Evolutionary conservation across 352 stramenopile species (phyloP).

Genomic region (Phytophthora pistaciae): DNA sequence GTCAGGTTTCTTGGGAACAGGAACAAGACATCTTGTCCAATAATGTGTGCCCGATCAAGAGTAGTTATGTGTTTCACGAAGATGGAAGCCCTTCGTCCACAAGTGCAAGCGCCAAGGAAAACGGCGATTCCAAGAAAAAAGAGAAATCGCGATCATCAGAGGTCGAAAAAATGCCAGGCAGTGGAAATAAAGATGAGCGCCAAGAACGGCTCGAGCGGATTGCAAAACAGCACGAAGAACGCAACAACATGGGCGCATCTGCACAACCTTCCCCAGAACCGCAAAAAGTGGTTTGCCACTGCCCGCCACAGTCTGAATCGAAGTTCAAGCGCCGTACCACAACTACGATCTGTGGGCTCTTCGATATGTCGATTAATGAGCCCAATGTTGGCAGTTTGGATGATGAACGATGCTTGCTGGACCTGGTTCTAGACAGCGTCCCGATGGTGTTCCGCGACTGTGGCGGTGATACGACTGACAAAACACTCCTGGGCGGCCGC

Average conservation of each 20-base stretch:
- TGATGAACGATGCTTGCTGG: constrained; percentile 78
- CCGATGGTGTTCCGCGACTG: constrained; percentile 90
- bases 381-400: constrained; percentile 83
- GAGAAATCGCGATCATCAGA: constrained; percentile 47
- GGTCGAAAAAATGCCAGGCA: constrained; percentile 75
- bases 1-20: constrained; percentile 67
- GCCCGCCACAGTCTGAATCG: constrained; percentile 34
- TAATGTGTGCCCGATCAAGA: constrained; percentile 73
- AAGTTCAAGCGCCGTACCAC: constrained; percentile 46
- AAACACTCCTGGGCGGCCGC: constrained; percentile 83
- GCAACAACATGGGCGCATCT: constrained; percentile 54
- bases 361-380: constrained; percentile 81
- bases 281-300: constrained; percentile 42
- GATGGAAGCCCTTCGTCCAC: constrained; percentile 27
- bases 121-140: constrained; percentile 67
- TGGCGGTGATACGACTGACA: constrained; percentile 86
- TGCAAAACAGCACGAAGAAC: constrained; percentile 72
- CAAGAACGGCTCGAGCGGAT: constrained; percentile 74
- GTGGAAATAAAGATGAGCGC: constrained; percentile 73
- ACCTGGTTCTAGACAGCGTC: constrained; percentile 86
- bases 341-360: constrained; percentile 74
- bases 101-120: constrained; percentile 19
- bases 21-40: constrained; percentile 74
- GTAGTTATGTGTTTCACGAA: constrained; percentile 83
- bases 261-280: constrained; percentile 26